Conservation (phyloP, 2,329 filamentous ascomycete species). For the Microdochium trichocladiopsis region DNA sequence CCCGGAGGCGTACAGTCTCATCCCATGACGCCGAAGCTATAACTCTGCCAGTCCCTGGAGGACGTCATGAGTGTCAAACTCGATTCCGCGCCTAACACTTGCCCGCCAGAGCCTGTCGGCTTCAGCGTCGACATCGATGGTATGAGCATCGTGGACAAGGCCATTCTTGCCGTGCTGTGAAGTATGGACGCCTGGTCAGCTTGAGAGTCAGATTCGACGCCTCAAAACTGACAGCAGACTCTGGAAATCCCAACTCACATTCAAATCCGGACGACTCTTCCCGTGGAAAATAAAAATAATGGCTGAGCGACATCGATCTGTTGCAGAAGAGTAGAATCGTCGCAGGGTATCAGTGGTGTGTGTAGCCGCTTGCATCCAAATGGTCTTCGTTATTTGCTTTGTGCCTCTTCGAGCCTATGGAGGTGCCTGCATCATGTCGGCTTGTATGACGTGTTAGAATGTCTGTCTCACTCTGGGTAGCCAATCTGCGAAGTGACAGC, state of each 20-base stretch:
- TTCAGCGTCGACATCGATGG: no score
- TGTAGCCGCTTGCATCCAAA: neutral
- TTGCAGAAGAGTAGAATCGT: neutral
- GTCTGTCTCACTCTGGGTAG: neutral
- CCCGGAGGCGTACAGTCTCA: no score
- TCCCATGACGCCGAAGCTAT: no score
- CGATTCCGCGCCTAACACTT: no score
- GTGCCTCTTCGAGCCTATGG: neutral
- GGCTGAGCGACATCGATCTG: neutral
- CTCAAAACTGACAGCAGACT: neutral
- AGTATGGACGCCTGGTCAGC: no score
- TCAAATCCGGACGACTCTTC: neutral
- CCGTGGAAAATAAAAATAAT: neutral
- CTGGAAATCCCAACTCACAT: neutral
- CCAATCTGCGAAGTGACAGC: neutral
- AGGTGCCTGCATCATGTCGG: neutral
- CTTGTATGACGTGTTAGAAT: neutral
- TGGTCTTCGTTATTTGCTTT: neutral
- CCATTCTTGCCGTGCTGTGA: no score
- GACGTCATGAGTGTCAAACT: no score
- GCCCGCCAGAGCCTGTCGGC: no score
- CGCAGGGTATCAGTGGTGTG: neutral
- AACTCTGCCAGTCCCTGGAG: no score
- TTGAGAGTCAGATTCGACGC: no score
- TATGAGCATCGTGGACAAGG: no score